Evolutionary conservation across 176 grass and related monocot genomes (phyloP).

Genomic region (Rhynchospora pubera): DNA sequence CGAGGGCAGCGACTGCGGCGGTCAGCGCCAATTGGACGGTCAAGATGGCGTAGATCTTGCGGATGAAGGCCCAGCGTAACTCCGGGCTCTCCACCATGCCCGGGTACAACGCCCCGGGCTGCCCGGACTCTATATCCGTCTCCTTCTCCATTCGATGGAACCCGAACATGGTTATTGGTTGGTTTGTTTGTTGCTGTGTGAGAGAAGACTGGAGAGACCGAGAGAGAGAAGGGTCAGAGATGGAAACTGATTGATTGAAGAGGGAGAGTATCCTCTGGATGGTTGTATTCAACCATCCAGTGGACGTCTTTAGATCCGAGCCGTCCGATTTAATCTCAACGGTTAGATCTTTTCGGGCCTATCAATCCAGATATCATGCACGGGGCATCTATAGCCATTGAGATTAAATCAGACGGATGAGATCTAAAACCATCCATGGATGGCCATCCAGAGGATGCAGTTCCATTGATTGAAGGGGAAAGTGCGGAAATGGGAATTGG

Average conservation of each 20-base stretch:
- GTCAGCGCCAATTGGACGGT: constrained; percentile 58
- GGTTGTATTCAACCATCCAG: too few relatives aligned
- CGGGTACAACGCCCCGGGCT: constrained; percentile 43
- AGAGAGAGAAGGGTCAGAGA: background rate
- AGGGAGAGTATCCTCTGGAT: too few relatives aligned
- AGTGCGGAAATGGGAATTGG: too few relatives aligned
- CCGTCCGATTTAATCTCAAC: too few relatives aligned
- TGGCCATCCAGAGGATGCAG: too few relatives aligned
- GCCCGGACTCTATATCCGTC: constrained; percentile 30
- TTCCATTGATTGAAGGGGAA: too few relatives aligned
- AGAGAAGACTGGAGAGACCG: background rate
- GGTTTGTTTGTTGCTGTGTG: background rate
- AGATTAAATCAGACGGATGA: too few relatives aligned
- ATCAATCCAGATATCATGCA: too few relatives aligned
- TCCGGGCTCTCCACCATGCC: constrained; percentile 64
- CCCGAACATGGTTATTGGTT: background rate
- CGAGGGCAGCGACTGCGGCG: constrained; percentile 51
- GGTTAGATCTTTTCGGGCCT: too few relatives aligned
- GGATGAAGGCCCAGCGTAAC: constrained; percentile 75
- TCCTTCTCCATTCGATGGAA: constrained; percentile 49
- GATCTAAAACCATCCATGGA: too few relatives aligned
- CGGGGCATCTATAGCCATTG: too few relatives aligned
- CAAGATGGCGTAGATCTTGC: constrained; percentile 78
- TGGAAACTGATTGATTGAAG: background rate
- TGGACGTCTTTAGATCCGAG: too few relatives aligned